A percentile compares a stretch with the other conserved stretches of the same genome.
phyloP scores from a whole-genome alignment of 2,329 filamentous ascomycete genomes.

The Chaetomium olivaceum region DNA sequence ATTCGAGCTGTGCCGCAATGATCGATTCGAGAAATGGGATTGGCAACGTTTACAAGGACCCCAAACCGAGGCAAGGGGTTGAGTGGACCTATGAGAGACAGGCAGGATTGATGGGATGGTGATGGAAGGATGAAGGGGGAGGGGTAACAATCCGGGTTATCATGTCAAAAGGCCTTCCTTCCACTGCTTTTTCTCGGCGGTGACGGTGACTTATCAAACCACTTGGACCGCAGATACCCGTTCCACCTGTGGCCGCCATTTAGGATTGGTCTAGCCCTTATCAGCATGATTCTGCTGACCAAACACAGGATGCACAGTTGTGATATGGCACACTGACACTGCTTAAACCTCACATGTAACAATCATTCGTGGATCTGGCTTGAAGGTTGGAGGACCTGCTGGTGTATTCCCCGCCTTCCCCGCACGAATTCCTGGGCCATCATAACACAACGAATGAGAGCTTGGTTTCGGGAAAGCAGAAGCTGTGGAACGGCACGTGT shows the following conservation, averaged over 20 bases:
- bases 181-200: not conserved
- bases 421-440: not conserved
- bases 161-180: not conserved
- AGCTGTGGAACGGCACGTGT: not conserved
- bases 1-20: not conserved
- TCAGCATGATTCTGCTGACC: not conserved
- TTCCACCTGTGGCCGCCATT: not conserved
- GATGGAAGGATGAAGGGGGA: not conserved
- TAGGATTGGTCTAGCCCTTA: not conserved
- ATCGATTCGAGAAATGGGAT: not conserved
- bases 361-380: not conserved
- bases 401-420: not conserved
- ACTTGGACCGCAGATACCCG: slow-evolving; percentile 3
- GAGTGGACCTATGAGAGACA: not conserved
- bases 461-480: not conserved
- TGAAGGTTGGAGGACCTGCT: too few species aligned
- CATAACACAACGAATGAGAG: not conserved
- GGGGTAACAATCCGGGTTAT: not conserved
- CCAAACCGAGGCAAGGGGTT: not conserved
- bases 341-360: not conserved
- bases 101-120: not conserved
- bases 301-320: not conserved
- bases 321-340: not conserved
- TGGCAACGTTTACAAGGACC: not conserved
- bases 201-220: not conserved